Evolutionary conservation across 2,329 filamentous ascomycete species (phyloP), one percentile per base, ranked within the genome.

Genomic region (Apiospora arundinis): DNA sequence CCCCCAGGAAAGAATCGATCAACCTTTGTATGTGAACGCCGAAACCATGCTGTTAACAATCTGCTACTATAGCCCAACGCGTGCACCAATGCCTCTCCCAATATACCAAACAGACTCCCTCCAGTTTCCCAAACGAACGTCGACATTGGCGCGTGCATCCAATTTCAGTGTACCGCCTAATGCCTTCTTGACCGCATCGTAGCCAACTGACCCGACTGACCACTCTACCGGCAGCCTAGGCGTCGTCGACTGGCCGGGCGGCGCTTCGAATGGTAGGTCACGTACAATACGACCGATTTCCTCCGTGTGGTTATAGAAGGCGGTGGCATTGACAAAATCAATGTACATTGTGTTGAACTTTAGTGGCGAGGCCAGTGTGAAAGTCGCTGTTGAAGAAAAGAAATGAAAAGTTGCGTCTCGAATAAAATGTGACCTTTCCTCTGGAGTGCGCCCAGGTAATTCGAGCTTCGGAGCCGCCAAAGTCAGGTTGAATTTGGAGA

Each of bases 321-420:
- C 95, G 1, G 92, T 94, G 8, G 95, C 95, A 77, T 97, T 92
- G 76, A 98, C 88, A 68, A 86, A 87, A 48, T 94, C 93, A 73
- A 99, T 88, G 76, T 91, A 93, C 23, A 98, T 82, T 0, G 91
- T 94, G 69, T 92, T 92, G 71, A 90, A 85, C 52, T 85, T 83
- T 11, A 98, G 85, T 0, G 96, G 96, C 0, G 95, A 98, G 49
- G 91, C 87, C 28, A 98, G 87, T 0, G 89, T 91, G 81, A 99
- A 98, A 0, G 92, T 90, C 4, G 95, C 95, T 0, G 94, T 95
- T 0, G 94, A 97, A 21, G 93, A 93, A 74, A 96, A 87, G 69
- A 98, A 82, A 82, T 98, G 95, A 82, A 99, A 91, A 8, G 92
- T 95, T 14, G 95, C 93, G 76, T 94, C 91, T 79, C 92, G 89